A percentile compares a stretch with the other conserved stretches of the same genome.
These are phyloP conservation scores for Panicum miliaceum DNA, from an alignment of 176 grass and related monocot genomes.

Conservation along the genomic window DNA sequence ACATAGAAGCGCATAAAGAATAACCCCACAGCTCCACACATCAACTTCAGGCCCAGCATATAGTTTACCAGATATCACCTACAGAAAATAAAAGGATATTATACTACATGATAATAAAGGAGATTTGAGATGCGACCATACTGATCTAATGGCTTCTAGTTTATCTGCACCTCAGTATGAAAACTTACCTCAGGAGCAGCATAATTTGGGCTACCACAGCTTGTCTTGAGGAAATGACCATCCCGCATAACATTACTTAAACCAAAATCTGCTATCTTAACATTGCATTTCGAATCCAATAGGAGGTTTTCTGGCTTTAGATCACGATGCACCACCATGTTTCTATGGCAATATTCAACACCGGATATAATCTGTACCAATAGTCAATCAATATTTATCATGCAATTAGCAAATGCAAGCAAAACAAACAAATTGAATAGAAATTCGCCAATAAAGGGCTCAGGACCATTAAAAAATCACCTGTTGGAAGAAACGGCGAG, in stretches of 20 bases:
- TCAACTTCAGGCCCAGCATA: constrained; percentile 84
- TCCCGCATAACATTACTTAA: constrained; percentile 83
- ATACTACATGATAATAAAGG: not conserved
- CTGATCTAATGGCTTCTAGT: not conserved
- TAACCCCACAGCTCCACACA: constrained; percentile 81
- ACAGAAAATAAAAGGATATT: constrained; percentile 28
- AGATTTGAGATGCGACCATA: constrained; percentile 2
- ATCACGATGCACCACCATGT: constrained; percentile 79
- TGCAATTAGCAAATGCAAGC: not conserved
- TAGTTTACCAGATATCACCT: constrained; percentile 80
- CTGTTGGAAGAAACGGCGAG: constrained; percentile 73
- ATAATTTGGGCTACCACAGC: constrained; percentile 83
- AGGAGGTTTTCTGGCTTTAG: constrained; percentile 77
- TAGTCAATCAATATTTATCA: constrained; percentile 8
- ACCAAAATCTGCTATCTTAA: constrained; percentile 82
- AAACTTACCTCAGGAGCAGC: constrained; percentile 70
- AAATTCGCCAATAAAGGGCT: constrained; percentile 6
- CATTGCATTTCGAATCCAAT: constrained; percentile 67
- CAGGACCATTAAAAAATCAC: not conserved
- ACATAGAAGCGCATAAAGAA: constrained; percentile 82
- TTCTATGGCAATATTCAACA: constrained; percentile 82
- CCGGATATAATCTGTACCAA: constrained; percentile 74
- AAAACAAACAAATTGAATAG: not conserved
- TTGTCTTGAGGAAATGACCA: constrained; percentile 78
- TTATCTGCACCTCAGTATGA: not conserved